A percentile compares a stretch with the other conserved stretches of the same genome.
phyloP scores from a whole-genome alignment of 768 basidiomycete genomes.

The Porpolomopsis calyptriformis region DNA sequence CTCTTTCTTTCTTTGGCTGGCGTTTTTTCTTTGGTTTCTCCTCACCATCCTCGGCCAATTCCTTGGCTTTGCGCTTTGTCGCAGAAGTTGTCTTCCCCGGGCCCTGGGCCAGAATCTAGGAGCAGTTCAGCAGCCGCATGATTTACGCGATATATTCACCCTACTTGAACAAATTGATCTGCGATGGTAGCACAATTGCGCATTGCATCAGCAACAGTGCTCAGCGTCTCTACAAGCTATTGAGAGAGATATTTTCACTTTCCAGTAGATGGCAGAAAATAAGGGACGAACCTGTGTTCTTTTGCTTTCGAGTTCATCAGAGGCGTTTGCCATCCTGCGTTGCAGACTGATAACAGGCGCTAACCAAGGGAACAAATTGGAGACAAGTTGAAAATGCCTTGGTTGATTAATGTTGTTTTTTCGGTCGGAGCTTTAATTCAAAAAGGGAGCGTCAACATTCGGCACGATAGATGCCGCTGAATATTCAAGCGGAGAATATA shows the following conservation, averaged over 20 bases:
- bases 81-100: constrained; percentile 11
- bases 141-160: constrained; percentile 19
- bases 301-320: constrained; percentile 21
- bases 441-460: neutral
- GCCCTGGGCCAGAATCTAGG: constrained; percentile 8
- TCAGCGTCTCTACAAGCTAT: constrained; percentile 47
- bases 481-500: constrained; percentile 22
- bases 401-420: neutral
- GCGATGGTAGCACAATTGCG: constrained; percentile 50
- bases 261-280: neutral
- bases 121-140: neutral
- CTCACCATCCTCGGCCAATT: constrained; percentile 27
- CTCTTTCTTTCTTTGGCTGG: constrained; percentile 53
- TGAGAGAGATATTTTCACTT: constrained; percentile 6
- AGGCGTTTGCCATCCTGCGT: constrained; percentile 16
- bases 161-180: constrained; percentile 45
- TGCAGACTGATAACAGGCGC: constrained; percentile 2
- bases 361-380: constrained; percentile 8
- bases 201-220: constrained; percentile 50
- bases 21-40: constrained; percentile 46
- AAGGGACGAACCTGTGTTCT: constrained; percentile 24
- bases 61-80: constrained; percentile 47
- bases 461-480: neutral
- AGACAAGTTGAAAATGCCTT: constrained; percentile 5
- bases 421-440: neutral